phyloP scores from a whole-genome alignment of 78 protist species.

The Anaeramoeba flamelloides region DNA sequence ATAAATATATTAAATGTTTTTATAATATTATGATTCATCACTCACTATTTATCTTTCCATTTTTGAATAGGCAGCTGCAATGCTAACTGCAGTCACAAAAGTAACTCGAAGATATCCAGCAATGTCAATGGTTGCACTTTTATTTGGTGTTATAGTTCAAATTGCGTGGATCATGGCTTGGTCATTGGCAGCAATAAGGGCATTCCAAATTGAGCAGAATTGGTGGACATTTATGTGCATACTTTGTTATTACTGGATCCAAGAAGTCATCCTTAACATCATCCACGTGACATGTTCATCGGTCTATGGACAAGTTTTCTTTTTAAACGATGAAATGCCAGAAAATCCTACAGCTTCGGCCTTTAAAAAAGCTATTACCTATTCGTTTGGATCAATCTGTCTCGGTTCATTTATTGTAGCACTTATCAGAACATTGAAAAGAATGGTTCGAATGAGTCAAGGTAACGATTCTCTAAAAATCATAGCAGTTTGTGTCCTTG shows the following conservation, averaged over 20 bases:
- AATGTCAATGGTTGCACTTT: too few species aligned
- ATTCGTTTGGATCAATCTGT: slow-evolving; percentile 47
- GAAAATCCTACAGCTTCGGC: slow-evolving; percentile 19
- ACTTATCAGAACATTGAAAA: slow-evolving; percentile 21
- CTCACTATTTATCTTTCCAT: too few species aligned
- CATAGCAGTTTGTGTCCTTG: slow-evolving; percentile 15
- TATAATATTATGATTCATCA: too few species aligned
- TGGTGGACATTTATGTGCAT: too few species aligned
- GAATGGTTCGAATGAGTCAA: not conserved
- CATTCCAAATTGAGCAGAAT: too few species aligned
- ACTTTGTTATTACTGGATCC: slow-evolving; percentile 44
- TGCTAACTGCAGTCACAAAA: too few species aligned
- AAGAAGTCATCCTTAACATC: slow-evolving; percentile 38
- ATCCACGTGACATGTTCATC: slow-evolving; percentile 42
- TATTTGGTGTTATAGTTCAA: too few species aligned
- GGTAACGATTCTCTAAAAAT: slow-evolving; percentile 6
- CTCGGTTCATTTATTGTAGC: slow-evolving; percentile 46
- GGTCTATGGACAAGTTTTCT: slow-evolving; percentile 43
- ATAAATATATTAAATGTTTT: too few species aligned
- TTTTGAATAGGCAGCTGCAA: too few species aligned
- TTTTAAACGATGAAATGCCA: slow-evolving; percentile 21
- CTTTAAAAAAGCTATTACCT: slow-evolving; percentile 27
- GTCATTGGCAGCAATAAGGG: too few species aligned
- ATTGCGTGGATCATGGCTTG: too few species aligned
- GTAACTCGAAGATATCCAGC: too few species aligned